Evolutionary conservation across 805 yeast genomes (phyloP), one percentile per base, ranked within the genome.

Genomic region (Candida sphagnicola): DNA sequence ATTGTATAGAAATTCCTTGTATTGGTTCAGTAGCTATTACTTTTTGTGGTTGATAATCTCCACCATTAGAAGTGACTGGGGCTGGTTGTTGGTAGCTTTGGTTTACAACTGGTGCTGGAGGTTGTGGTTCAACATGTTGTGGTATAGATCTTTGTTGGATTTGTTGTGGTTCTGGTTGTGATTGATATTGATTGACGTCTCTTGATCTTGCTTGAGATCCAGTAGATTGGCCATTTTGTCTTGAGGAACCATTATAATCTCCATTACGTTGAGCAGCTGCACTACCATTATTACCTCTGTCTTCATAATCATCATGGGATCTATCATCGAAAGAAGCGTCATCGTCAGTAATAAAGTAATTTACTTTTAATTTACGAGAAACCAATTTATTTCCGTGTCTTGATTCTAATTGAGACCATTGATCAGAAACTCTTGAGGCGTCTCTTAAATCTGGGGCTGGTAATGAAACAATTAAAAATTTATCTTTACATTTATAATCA

Each of bases 391-490:
- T 59, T 56, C 78, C 75, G 61, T 68, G 70, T 57, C 72, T 74
- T 25, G 74, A 57, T 58, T 83, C 90, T 57, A 88, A 72, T 39
- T 74, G 67, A n/a, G 83, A 55, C 96, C 96, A 89, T 51, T 75
- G 64, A 35, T 81, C 82, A 35, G 86, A 75, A 36, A 86, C 82
- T 50, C 61, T 70, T 18, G 74, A 54, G 31, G 75, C 67, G 37
- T 78, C 80, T 44, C 74, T 74, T 44, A 77, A 60, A 40, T 72
- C 75, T 13, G 84, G 80, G 44, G 88, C 78, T 34, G 96, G 95
- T 48, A 89, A 74, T 18, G 95, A 78, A 50, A 90, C 90, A 43
- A 93, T 80, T 54, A 91, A 77, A 61, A 93, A 93, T 68, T 93
- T 93, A 66, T 93, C 98, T 61, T 82, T 85, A 65, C 95, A 85